Percentiles rank a stretch among this genome's conserved stretches.
These are phyloP conservation scores for Diplosphaera chodatii DNA, from an alignment of 139 green algal genomes.

Conservation along the genomic window DNA sequence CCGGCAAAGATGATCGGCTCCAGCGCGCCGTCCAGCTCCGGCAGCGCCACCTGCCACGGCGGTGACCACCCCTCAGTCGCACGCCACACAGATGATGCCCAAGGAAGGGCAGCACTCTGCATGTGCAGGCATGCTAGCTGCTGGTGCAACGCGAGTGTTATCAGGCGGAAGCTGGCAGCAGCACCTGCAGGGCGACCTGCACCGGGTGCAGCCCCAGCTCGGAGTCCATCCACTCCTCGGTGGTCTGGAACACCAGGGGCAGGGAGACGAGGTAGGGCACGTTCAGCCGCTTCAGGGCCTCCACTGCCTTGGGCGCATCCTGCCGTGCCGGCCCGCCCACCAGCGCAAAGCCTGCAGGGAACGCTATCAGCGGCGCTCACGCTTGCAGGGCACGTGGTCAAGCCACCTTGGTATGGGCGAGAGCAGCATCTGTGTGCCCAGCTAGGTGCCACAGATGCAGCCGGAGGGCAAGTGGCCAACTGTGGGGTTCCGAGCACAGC, in stretches of 20 bases:
- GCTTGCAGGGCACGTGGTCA: too few relatives aligned
- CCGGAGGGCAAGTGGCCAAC: too few relatives aligned
- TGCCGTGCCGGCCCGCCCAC: constrained; percentile 90
- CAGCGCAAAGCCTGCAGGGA: constrained; percentile 82
- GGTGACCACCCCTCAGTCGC: too few relatives aligned
- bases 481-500: too few relatives aligned
- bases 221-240: constrained; percentile 96
- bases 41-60: constrained; percentile 87
- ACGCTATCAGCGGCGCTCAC: too few relatives aligned
- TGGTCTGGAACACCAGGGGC: constrained; percentile 99
- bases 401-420: too few relatives aligned
- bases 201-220: constrained; percentile 97
- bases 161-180: not conserved
- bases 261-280: constrained; percentile 97
- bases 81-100: too few relatives aligned
- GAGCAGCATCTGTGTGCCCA: too few relatives aligned
- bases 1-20: constrained; percentile 99
- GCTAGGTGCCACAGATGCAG: too few relatives aligned
- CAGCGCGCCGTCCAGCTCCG: constrained; percentile 96
- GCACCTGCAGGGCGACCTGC: constrained; percentile 91
- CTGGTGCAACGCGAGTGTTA: too few relatives aligned
- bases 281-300: constrained; percentile 90
- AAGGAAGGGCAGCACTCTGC: too few relatives aligned
- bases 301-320: constrained; percentile 96
- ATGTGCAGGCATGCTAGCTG: too few relatives aligned